phyloP scores from a whole-genome alignment of 2,329 filamentous ascomycete species.

The Bipolaris victoriae region DNA sequence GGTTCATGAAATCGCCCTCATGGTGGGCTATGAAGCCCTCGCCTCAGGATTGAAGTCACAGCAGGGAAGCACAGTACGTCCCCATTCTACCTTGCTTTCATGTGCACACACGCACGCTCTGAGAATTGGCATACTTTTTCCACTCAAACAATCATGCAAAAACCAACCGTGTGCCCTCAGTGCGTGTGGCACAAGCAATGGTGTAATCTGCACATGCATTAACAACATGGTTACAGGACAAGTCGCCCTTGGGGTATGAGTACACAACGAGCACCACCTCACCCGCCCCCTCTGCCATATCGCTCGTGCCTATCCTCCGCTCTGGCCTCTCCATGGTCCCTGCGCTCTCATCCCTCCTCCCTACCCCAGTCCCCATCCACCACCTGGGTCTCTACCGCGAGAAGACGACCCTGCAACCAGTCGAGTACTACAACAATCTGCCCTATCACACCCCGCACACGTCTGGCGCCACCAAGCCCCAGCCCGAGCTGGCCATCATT shows the following conservation, averaged over 20 bases:
- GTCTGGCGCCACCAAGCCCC: conserved; percentile 38
- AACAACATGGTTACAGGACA: conserved; percentile 61
- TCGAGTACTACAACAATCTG: conserved; percentile 98
- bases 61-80: conserved; percentile 68
- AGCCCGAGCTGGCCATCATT: conserved; percentile 74
- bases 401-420: conserved; percentile 81
- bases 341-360: conserved; percentile 82
- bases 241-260: conserved; percentile 77
- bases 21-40: conserved; percentile 83
- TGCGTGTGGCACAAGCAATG: neutral
- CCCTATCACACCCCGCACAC: conserved; percentile 69
- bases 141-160: neutral
- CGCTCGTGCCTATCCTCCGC: conserved; percentile 88
- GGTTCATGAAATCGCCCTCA: conserved; percentile 83
- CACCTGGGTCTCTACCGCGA: conserved; percentile 96
- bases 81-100: neutral
- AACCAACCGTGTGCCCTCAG: neutral
- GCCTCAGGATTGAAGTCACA: conserved; percentile 64
- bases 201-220: conserved; percentile 5
- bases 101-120: neutral
- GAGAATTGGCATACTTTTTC: neutral
- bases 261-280: conserved; percentile 71
- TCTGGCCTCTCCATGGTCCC: conserved; percentile 92
- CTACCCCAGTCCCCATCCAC: conserved; percentile 79
- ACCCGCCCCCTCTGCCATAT: conserved; percentile 71